phyloP scores from a whole-genome alignment of 2,329 filamentous ascomycete species.

The Fusarium miscanthi region DNA sequence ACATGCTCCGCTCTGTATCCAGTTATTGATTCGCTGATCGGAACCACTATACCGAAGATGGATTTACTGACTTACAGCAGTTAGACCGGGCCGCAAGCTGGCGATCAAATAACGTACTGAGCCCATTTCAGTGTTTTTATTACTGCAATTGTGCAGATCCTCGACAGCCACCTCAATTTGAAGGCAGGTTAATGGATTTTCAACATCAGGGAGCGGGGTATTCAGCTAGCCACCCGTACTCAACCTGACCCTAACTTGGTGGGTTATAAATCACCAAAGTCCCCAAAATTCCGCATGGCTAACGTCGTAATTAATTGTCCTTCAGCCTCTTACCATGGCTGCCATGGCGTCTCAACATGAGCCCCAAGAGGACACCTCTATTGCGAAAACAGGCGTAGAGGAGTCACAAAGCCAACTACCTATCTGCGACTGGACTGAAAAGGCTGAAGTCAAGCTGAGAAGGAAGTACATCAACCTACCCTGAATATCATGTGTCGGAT shows the following conservation, averaged over 20 bases:
- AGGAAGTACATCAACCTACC: not conserved
- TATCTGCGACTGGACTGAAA: conserved; percentile 1
- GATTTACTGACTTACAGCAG: not conserved
- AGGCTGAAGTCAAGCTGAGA: not conserved
- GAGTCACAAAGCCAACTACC: not conserved
- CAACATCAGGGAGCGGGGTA: not conserved
- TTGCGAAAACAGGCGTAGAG: rapidly evolving
- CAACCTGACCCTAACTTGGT: rapidly evolving
- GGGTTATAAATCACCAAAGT: not conserved
- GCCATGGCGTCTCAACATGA: rapidly evolving
- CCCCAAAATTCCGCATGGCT: not conserved
- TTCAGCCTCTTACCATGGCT: rapidly evolving
- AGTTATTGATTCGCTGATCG: not conserved
- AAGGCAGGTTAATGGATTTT: not conserved
- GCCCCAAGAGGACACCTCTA: rapidly evolving
- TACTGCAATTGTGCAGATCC: not conserved
- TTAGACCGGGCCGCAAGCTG: not conserved
- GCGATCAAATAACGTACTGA: not conserved
- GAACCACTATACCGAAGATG: not conserved
- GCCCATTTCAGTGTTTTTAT: not conserved
- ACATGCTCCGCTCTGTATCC: rapidly evolving
- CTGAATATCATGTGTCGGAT: rapidly evolving
- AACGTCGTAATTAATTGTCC: rapidly evolving
- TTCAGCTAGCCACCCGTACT: not conserved
- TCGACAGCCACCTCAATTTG: not conserved